Evolutionary conservation across 1,139 yeast species (phyloP).

Genomic region (Tardiomyces blankii): DNA sequence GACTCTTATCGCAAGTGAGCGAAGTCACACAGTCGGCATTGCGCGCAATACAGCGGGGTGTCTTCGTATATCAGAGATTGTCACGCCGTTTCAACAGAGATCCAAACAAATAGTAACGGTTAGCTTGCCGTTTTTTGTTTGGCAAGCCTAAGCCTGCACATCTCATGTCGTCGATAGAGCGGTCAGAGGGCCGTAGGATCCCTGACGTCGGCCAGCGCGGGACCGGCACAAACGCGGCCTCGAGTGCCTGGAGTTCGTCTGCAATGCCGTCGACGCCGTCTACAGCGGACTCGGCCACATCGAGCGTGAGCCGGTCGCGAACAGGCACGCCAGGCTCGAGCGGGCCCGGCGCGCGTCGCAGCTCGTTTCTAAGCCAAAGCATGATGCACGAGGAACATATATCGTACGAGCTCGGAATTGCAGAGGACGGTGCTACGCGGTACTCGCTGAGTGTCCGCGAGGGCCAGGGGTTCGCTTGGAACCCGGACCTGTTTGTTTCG

Average conservation of each 20-base stretch:
- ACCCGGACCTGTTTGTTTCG: conserved; percentile 62
- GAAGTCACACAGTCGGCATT: too few species aligned
- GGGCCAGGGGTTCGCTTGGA: conserved; percentile 63
- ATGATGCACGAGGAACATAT: conserved; percentile 55
- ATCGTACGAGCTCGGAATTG: conserved; percentile 39
- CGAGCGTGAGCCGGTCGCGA: neutral
- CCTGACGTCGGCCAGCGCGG: neutral
- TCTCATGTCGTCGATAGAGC: neutral
- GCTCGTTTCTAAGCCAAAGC: conserved; percentile 48
- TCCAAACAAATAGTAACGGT: too few species aligned
- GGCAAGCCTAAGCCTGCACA: too few species aligned
- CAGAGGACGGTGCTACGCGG: conserved; percentile 14
- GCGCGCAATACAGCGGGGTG: too few species aligned
- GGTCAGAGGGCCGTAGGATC: neutral
- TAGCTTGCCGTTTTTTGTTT: too few species aligned
- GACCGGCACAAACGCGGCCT: neutral
- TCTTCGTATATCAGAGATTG: too few species aligned
- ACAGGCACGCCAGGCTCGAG: neutral
- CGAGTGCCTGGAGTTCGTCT: neutral
- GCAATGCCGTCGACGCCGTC: neutral
- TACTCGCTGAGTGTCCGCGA: conserved; percentile 39
- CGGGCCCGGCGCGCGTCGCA: conserved; percentile 31
- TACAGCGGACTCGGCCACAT: too few species aligned
- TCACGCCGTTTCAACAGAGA: too few species aligned
- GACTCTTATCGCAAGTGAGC: too few species aligned